Base-by-base conservation (phyloP, 495 filamentous ascomycete genomes). In the Margaritispora aquatica region DNA sequence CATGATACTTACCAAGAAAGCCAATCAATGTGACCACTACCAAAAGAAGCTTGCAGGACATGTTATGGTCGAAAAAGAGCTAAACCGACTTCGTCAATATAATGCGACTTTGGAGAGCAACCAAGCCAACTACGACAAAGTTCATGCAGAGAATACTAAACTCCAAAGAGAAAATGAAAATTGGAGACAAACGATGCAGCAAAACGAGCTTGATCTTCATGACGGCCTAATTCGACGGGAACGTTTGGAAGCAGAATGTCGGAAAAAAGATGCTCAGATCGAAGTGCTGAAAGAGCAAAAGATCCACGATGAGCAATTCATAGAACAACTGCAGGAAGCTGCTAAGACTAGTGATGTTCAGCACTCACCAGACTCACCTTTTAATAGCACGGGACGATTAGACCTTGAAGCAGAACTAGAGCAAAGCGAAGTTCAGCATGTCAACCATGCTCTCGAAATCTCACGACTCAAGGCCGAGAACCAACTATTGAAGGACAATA, bases 1-100 rank as follows among this genome's bases (percentile, higher is more conserved):
- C 36, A 86, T 87, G 55, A 83, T 90, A 59, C 79, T 93, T 8
- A 75, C 80, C n/a, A 87, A 88, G 70, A 90, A 89, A 68, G 87
- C 89, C 24, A 95, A 90, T 64, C 83, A 81, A 17, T 79, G 83
- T 0, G 88, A 90, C 57, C 87, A 88, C 58, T 86, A 87, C 63
- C 83, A 84, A 61, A 84, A 87, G 66, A 91, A 92, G 69, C 73
- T 90, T 21, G 82, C 92, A 67, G 80, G 84, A 31, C 86, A 84
- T 61, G 81, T 87, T 61, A 81, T 81, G 55, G 75, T 89, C 44
- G 83, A 90, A 70, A 87, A 84, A 68, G 88, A 91, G 67, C 19
- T 44, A 85, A 89, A 56, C 77, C 82, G 55, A 71, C 75, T 11
- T 75, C 88, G 17, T 83, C 84, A 47, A 77, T 86, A 54, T 73